Conservation (phyloP, 306 rosid species). For the Inga laurina region DNA sequence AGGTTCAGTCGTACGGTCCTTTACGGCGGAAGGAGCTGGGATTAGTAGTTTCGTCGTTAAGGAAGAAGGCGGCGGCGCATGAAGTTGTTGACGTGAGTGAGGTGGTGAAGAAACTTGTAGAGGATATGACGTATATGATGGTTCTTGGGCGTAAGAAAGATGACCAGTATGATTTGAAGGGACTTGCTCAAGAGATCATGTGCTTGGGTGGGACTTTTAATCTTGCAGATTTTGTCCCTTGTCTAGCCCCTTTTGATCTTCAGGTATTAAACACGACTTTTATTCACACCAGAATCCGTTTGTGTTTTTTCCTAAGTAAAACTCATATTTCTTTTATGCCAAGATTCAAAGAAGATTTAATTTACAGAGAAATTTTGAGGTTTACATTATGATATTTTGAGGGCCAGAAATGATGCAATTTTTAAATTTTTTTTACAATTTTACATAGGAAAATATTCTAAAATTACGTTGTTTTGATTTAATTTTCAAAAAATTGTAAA, state of each 20-base stretch:
- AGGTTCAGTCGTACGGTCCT: not conserved
- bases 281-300: not conserved
- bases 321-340: no score
- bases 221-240: not conserved
- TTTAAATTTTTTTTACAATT: no score
- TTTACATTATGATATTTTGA: no score
- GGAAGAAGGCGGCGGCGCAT: not conserved
- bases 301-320: not conserved
- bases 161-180: not conserved
- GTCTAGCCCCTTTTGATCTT: not conserved
- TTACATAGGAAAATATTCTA: no score
- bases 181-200: not conserved
- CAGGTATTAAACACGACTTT: not conserved
- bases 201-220: not conserved
- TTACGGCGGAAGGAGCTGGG: not conserved
- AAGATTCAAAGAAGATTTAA: no score
- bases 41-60: not conserved
- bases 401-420: no score
- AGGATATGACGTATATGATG: not conserved
- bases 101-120: not conserved
- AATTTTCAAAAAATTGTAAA: no score
- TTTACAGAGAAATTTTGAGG: no score
- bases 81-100: not conserved
- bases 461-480: no score
- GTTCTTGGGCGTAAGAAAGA: not conserved